phyloP scores from a whole-genome alignment of 768 basidiomycete species.

The Lactarius akahatsu region DNA sequence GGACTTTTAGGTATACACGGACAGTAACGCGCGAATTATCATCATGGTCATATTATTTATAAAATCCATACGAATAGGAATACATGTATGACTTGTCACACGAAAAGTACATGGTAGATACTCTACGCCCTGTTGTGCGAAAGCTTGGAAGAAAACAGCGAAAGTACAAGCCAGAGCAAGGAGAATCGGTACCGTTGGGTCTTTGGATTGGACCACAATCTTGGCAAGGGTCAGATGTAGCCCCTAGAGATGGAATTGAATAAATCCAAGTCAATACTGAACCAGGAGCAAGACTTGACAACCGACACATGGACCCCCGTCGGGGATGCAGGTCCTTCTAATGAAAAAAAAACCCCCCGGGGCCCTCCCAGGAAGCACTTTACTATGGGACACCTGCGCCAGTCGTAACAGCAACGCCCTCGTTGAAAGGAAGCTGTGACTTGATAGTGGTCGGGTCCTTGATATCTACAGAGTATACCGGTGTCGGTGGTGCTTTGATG shows the following conservation, averaged over 20 bases:
- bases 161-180: constrained; percentile 24
- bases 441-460: constrained; percentile 53
- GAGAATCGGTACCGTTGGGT: constrained; percentile 23
- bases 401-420: constrained; percentile 57
- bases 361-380: constrained; percentile 7
- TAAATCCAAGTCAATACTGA: constrained; percentile 29
- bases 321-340: constrained; percentile 14
- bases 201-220: constrained; percentile 27
- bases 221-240: constrained; percentile 28
- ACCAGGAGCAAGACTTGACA: constrained; percentile 27
- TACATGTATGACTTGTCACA: constrained; percentile 28
- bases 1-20: neutral
- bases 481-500: constrained; percentile 34
- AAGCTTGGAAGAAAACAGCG: constrained; percentile 22
- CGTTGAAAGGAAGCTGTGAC: constrained; percentile 58
- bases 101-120: constrained; percentile 28
- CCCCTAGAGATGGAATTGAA: constrained; percentile 29
- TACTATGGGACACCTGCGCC: constrained; percentile 38
- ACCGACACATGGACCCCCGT: constrained; percentile 17
- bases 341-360: constrained; percentile 2
- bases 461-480: constrained; percentile 38
- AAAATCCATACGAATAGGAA: constrained; percentile 30
- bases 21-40: constrained; percentile 16
- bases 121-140: constrained; percentile 24
- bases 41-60: constrained; percentile 29